phyloP scores from a whole-genome alignment of 495 filamentous ascomycete species.

The Hyaloscypha bicolor region DNA sequence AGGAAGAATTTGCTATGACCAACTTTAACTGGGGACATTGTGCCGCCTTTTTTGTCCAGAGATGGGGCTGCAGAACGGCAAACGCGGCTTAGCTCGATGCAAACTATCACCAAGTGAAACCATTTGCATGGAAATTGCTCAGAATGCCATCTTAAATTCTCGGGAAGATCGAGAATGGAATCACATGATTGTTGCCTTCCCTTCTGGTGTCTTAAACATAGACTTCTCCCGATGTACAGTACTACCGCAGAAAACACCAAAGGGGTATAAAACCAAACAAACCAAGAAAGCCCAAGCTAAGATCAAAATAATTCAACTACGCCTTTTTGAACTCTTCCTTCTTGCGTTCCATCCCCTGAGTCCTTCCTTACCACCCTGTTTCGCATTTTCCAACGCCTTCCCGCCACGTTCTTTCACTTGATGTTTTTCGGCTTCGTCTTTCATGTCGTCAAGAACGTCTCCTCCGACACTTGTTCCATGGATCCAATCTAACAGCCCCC shows the following conservation, averaged over 20 bases:
- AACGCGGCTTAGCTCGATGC: too few species aligned
- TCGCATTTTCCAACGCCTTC: conserved; percentile 39
- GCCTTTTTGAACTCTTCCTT: conserved; percentile 23
- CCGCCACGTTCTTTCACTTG: conserved; percentile 51
- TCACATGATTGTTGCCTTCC: too few species aligned
- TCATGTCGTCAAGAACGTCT: conserved; percentile 57
- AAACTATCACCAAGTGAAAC: too few species aligned
- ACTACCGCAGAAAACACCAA: not conserved
- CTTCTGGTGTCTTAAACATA: too few species aligned
- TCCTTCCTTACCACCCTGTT: conserved; percentile 39
- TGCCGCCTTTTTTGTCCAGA: too few species aligned
- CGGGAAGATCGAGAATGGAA: too few species aligned
- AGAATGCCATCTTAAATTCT: not conserved
- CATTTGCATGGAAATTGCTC: not conserved
- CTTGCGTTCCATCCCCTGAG: conserved; percentile 34
- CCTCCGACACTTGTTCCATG: conserved; percentile 66
- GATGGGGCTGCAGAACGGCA: too few species aligned
- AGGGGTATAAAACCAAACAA: not conserved
- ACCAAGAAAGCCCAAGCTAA: not conserved
- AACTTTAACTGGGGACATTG: too few species aligned
- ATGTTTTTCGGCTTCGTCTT: conserved; percentile 61
- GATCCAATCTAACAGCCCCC: conserved; percentile 78
- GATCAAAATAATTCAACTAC: not conserved
- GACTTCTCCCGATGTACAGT: not conserved
- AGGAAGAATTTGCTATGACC: too few species aligned